Evolutionary conservation across 192 early-diverging fungal species (phyloP), one percentile per base, ranked within the genome.

Genomic region (Lobulomyces angularis): DNA sequence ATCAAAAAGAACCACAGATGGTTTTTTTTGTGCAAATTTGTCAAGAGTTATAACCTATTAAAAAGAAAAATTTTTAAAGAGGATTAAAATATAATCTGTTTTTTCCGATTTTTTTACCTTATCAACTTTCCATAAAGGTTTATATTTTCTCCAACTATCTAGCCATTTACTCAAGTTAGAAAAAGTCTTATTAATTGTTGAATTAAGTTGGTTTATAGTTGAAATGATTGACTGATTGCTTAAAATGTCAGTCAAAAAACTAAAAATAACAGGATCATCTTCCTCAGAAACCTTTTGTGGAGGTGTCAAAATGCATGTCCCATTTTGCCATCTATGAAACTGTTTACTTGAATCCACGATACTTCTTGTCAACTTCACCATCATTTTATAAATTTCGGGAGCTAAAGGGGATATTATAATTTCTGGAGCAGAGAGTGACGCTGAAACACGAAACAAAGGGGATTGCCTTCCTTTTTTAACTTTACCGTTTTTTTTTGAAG

Each of bases 1-100:
- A 41, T 77, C 74, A 43, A 71, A 77, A 29, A 44, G 50, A 6
- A 67, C 51, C 11, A 70, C 61, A 6, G 60, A 59, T 8, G 74
- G 71, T 42, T 74, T 77, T 42, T 77, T 77, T 21, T 72, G 62
- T 1, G 74, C 70, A 61, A 77, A 77, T 47, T 77, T 77, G 50
- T 77, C 74, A 27, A 77, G 48, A 2, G 74, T 77, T 11, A 72
- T 62, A 8, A 62, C 67, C 63, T 67, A 24, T 1, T 35, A 28
- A 29, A 16, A 22, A 3, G 53, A 45, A 5, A 37, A 46, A 32
- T 14, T 17, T 3, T n/a, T 51, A 9, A 43, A 58, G 18, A 16
- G 22, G 25, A 9, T 12, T 14, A 49, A 20, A 23, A 51, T 4
- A 8, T 12, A 47, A 17, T 23, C 19, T 19, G 5, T 8, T 16